These are phyloP conservation scores for Aspergillus sp. DNA, from an alignment of 2,329 filamentous ascomycete species.

Conservation along the genomic window DNA sequence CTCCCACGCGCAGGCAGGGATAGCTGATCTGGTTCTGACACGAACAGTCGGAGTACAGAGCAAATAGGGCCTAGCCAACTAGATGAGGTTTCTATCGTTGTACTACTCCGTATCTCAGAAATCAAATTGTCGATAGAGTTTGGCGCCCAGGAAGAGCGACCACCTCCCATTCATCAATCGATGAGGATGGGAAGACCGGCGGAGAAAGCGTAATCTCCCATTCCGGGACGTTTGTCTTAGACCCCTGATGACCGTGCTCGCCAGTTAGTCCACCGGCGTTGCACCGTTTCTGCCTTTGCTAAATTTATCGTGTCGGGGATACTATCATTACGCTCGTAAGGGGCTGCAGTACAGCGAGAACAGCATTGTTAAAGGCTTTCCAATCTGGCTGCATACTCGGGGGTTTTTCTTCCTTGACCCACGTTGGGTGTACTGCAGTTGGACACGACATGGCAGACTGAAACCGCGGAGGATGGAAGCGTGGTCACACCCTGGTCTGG, in stretches of 20 bases:
- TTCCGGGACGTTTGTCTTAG: conserved; percentile 1
- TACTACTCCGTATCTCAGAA: neutral
- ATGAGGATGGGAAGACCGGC: neutral
- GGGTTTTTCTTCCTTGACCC: neutral
- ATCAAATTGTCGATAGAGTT: conserved; percentile 1
- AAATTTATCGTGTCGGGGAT: neutral
- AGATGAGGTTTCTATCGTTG: neutral
- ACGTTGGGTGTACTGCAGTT: neutral
- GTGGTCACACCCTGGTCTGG: neutral
- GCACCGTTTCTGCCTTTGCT: neutral
- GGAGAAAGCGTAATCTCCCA: neutral
- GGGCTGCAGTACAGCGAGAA: neutral
- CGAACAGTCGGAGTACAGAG: neutral
- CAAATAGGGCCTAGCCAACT: neutral
- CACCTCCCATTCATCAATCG: neutral
- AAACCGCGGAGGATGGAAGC: neutral
- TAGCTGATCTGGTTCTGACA: neutral
- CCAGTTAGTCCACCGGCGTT: neutral
- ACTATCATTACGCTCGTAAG: neutral
- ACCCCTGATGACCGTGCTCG: neutral
- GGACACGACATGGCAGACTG: neutral
- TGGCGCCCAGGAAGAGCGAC: neutral
- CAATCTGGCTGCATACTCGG: neutral
- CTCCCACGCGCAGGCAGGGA: conserved; percentile 6
- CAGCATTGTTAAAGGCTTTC: neutral